Percentiles rank a stretch among this genome's conserved stretches.
These are phyloP conservation scores for Solanum paucissectum DNA, from an alignment of 257 asterid genomes.

Conservation along the genomic window DNA sequence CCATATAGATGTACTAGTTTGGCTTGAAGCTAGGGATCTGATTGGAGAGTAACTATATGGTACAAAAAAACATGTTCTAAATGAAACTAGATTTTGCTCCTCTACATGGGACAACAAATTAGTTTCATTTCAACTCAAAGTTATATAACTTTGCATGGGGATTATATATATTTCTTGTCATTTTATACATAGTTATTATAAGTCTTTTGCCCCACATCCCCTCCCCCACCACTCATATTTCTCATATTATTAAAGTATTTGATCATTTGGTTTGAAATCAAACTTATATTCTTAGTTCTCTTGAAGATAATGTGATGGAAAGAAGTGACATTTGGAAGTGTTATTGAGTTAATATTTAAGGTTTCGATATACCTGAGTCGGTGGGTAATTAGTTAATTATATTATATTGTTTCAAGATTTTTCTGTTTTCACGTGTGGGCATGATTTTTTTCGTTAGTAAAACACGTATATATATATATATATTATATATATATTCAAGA, in stretches of 20 bases:
- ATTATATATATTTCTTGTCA: not conserved
- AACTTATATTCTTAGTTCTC: not conserved
- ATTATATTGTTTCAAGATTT: not conserved
- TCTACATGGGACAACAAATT: slow-evolving; percentile 14
- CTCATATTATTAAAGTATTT: not conserved
- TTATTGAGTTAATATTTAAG: not conserved
- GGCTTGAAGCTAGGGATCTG: slow-evolving; percentile 12
- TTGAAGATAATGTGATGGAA: not conserved
- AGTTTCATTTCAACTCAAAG: slow-evolving; percentile 26
- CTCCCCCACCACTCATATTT: not conserved
- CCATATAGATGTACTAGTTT: slow-evolving; percentile 16
- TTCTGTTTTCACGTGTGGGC: not conserved
- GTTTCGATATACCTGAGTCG: not conserved
- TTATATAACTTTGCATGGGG: not conserved
- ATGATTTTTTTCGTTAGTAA: not conserved
- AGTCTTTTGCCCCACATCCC: not conserved
- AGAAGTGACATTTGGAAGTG: not conserved
- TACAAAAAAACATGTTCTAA: not conserved
- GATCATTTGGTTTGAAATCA: not conserved
- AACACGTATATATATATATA: too few relatives aligned
- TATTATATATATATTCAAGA: too few relatives aligned
- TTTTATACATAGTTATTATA: not conserved
- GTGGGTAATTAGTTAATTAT: not conserved
- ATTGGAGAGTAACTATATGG: not conserved
- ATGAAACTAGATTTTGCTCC: slow-evolving; percentile 14